Base-by-base conservation (phyloP, 1,139 yeast species). In the Saccharomyces hybrid region DNA sequence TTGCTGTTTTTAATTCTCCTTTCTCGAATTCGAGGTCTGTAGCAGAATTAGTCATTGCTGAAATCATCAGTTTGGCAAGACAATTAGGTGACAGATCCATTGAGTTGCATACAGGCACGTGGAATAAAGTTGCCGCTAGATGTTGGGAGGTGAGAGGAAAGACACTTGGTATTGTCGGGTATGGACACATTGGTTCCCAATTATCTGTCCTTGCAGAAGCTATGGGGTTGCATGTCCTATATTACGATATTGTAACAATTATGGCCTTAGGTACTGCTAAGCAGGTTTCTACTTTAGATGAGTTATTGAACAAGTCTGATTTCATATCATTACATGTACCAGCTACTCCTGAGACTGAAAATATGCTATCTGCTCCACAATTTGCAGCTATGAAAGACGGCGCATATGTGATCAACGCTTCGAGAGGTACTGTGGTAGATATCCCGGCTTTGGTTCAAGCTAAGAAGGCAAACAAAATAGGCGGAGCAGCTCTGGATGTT, bases 141-240 rank as follows among this genome's bases (percentile, higher is more conserved):
- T 93, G 99, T 76, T 93, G 99, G 99, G 99, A 93, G 77, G 91
- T 95, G 64, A 87, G 99, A 76, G 99, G 99, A 64, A 93, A 93
- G 75, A 93, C 99, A 53, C 80, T 93, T 64, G 99, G 99, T 61
- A 93, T 93, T 67, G 79, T 93, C 38, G 99, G 99, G 61, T 93
- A 95, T 68, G 99, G 99, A 64, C 99, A 93, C 72, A 95, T 93
- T 74, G 99, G 99, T 66, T 78, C 98, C 48, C 99, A 93, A 76
- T 83, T 93, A 70, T 88, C 96, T 6, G 99, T 93, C 25, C 78
- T 93, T 64, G 98, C 99, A 50, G 99, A 93, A 78, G 83, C 97
- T 48, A 85, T 93, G 85, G 99, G 99, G 75, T 87, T 93, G 96
- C 88, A 87, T 64, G 98, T 93, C 55, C 77, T 93, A 60, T 93